A percentile compares a stretch with the other conserved stretches of the same genome.
phyloP scores from a whole-genome alignment of 805 yeast species.

The Kuraishia hungarica region DNA sequence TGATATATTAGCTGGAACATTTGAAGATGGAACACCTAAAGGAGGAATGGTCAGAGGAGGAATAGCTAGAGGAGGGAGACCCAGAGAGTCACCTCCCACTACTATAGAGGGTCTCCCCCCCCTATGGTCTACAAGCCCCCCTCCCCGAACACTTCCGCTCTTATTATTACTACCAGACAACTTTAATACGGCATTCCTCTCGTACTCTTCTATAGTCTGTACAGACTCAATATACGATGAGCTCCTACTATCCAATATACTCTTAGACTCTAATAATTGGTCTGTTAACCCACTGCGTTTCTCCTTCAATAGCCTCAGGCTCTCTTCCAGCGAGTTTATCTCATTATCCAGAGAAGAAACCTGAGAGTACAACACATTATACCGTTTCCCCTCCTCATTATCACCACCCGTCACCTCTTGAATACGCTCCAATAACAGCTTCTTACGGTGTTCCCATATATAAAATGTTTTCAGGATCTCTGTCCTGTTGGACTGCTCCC shows the following conservation, averaged over 20 bases:
- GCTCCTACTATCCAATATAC: constrained; percentile 39
- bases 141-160: background rate
- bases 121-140: background rate
- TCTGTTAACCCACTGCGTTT: constrained; percentile 24
- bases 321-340: constrained; percentile 28
- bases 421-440: constrained; percentile 25
- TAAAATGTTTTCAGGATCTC: constrained; percentile 21
- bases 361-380: constrained; percentile 25
- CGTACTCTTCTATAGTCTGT: constrained; percentile 13
- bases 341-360: constrained; percentile 25
- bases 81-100: background rate
- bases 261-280: constrained; percentile 37
- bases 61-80: no score
- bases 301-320: constrained; percentile 21
- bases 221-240: constrained; percentile 32
- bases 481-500: constrained; percentile 24
- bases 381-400: constrained; percentile 33
- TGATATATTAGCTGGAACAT: background rate
- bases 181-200: constrained; percentile 3
- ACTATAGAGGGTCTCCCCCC: background rate
- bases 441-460: constrained; percentile 32
- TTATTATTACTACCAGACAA: constrained; percentile 1
- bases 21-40: no score
- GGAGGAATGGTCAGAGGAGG: background rate
- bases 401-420: constrained; percentile 28